Percentiles rank a stretch among this genome's conserved stretches.
Evolutionary conservation across 179 eudicot genomes (phyloP).

Genomic region (Silene noctiflora): DNA sequence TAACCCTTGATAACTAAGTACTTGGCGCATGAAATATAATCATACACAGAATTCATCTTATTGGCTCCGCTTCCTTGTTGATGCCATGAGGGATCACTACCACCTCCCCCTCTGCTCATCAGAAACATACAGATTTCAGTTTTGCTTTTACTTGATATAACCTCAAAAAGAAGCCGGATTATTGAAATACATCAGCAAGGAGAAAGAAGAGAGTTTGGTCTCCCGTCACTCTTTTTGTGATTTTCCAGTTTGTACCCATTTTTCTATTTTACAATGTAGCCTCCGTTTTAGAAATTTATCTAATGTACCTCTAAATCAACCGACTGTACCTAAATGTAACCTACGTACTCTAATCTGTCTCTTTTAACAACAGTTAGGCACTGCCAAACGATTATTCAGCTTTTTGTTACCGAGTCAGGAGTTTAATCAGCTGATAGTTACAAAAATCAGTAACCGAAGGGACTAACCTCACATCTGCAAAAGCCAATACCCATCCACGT

Average conservation of each 20-base stretch:
- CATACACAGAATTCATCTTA: constrained; percentile 76
- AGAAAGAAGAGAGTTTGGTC: background rate
- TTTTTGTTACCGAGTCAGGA: background rate
- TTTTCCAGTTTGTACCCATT: no score
- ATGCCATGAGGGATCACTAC: constrained; percentile 80
- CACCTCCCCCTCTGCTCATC: constrained; percentile 75
- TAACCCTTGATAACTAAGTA: constrained; percentile 68
- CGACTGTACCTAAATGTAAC: no score
- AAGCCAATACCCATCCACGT: constrained; percentile 92
- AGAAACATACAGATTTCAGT: constrained; percentile 13
- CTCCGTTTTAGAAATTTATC: no score
- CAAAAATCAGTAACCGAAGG: background rate
- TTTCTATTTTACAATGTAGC: no score
- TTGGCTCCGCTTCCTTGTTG: constrained; percentile 60
- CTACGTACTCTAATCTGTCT: no score
- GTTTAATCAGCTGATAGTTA: background rate
- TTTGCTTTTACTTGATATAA: background rate
- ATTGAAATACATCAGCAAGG: background rate
- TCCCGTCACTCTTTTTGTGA: background rate
- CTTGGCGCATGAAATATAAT: constrained; percentile 70
- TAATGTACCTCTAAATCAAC: no score
- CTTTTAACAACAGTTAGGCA: no score
- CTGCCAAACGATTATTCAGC: no score
- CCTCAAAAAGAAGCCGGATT: background rate
- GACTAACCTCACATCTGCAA: constrained; percentile 95